These are phyloP conservation scores for Penicillium sp. DNA, from an alignment of 2,329 filamentous ascomycete genomes.

Conservation along the genomic window DNA sequence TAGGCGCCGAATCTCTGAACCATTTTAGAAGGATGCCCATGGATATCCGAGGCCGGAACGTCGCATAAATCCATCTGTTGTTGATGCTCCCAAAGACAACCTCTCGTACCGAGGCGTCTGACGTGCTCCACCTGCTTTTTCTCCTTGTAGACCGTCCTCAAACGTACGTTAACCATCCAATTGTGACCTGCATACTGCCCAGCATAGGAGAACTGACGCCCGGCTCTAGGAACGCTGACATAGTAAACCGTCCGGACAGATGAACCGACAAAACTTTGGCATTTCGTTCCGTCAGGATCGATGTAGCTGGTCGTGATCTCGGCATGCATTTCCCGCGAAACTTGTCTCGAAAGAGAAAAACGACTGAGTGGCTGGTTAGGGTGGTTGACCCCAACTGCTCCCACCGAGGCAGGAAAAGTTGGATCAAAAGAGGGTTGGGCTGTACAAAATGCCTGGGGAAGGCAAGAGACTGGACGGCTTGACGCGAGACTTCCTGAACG, in stretches of 20 bases:
- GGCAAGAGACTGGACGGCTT: conserved; percentile 41
- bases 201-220: conserved; percentile 58
- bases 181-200: conserved; percentile 63
- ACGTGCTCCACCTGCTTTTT: conserved; percentile 55
- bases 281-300: conserved; percentile 33
- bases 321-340: conserved; percentile 72
- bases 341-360: conserved; percentile 29
- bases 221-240: conserved; percentile 45
- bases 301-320: conserved; percentile 64
- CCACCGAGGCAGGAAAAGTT: conserved; percentile 58
- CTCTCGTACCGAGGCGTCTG: conserved; percentile 50
- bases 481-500: conserved; percentile 9
- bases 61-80: conserved; percentile 15
- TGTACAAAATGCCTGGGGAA: conserved; percentile 53
- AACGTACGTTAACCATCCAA: conserved; percentile 56
- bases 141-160: conserved; percentile 37
- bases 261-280: conserved; percentile 37
- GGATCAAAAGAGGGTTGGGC: conserved; percentile 77
- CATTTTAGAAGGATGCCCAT: conserved; percentile 17
- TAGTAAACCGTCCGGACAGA: conserved; percentile 51
- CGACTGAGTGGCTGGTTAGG: conserved; percentile 10
- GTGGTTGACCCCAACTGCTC: conserved; percentile 23
- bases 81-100: conserved; percentile 50
- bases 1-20: conserved; percentile 24
- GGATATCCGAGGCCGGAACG: conserved; percentile 16